A percentile compares a stretch with the other conserved stretches of the same genome.
phyloP scores from a whole-genome alignment of 108 stramenopile species.

The Pseudonitzschia delicatissima region DNA sequence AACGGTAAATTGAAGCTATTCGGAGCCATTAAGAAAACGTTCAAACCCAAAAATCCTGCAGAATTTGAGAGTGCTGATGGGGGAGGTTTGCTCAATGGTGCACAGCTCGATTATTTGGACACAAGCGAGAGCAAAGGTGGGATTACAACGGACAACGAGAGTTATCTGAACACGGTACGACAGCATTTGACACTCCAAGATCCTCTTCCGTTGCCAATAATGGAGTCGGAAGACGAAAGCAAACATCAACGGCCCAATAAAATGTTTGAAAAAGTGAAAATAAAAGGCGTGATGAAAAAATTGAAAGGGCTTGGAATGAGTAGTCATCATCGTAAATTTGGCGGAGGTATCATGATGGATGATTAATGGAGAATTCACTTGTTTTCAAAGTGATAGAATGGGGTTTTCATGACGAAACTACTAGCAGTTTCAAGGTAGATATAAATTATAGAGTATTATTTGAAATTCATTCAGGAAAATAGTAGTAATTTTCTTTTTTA shows the following conservation, averaged over 20 bases:
- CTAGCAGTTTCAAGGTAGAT: neutral
- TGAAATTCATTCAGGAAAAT: neutral
- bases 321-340: neutral
- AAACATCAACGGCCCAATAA: neutral
- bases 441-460: neutral
- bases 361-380: too few relatives aligned
- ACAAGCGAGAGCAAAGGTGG: too few relatives aligned
- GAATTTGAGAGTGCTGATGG: too few relatives aligned
- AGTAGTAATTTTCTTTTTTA: neutral
- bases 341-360: conserved; percentile 22
- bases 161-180: too few relatives aligned
- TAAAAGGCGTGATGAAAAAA: neutral
- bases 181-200: too few relatives aligned
- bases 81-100: too few relatives aligned
- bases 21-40: too few relatives aligned
- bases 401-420: neutral
- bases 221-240: conserved; percentile 2
- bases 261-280: neutral
- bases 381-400: conserved; percentile 3
- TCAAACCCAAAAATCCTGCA: too few relatives aligned
- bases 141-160: too few relatives aligned
- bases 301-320: conserved; percentile 7
- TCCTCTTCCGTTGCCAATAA: conserved; percentile 22
- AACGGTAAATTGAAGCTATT: too few relatives aligned
- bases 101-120: too few relatives aligned